These are phyloP conservation scores for Tolypocladium tropicale DNA, from an alignment of 2,329 filamentous ascomycete genomes.

Conservation along the genomic window DNA sequence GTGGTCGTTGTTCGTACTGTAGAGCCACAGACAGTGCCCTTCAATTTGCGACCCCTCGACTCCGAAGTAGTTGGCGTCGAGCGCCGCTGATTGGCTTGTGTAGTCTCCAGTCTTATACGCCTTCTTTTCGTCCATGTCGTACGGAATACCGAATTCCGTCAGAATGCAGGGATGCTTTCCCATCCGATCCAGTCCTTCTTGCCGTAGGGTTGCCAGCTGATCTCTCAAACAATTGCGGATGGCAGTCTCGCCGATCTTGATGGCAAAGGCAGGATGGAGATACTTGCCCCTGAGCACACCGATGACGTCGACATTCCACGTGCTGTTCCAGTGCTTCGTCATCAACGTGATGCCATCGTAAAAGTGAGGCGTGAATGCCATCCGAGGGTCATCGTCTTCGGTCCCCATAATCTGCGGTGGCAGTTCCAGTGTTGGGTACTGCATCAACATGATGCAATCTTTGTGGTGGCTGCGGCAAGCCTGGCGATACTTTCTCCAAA, in stretches of 20 bases:
- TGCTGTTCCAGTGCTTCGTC: slow-evolving; percentile 97
- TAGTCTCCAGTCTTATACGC: slow-evolving; percentile 96
- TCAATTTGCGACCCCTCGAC: slow-evolving; percentile 76
- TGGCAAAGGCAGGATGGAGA: slow-evolving; percentile 76
- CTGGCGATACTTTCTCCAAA: slow-evolving; percentile 67
- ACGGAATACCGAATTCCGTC: slow-evolving; percentile 94
- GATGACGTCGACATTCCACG: slow-evolving; percentile 94
- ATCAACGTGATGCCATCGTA: slow-evolving; percentile 95
- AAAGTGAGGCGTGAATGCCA: slow-evolving; percentile 91
- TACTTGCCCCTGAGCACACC: slow-evolving; percentile 86
- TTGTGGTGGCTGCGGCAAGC: slow-evolving; percentile 68
- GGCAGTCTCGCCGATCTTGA: slow-evolving; percentile 85
- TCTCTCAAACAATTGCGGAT: slow-evolving; percentile 90
- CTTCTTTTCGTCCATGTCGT: slow-evolving; percentile 95
- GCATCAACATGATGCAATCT: slow-evolving; percentile 78
- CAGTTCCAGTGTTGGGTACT: slow-evolving; percentile 85
- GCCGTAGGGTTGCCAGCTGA: slow-evolving; percentile 69
- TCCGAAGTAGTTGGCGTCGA: slow-evolving; percentile 94
- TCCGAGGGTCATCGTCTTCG: slow-evolving; percentile 74
- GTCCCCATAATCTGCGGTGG: slow-evolving; percentile 84
- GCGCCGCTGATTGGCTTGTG: slow-evolving; percentile 78
- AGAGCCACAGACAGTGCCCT: slow-evolving; percentile 85
- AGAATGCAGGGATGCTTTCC: slow-evolving; percentile 83
- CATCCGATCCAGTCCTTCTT: slow-evolving; percentile 82
- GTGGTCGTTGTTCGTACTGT: slow-evolving; percentile 75